Conservation (phyloP, 2,329 filamentous ascomycete genomes). For the Microdochium bolleyi region DNA sequence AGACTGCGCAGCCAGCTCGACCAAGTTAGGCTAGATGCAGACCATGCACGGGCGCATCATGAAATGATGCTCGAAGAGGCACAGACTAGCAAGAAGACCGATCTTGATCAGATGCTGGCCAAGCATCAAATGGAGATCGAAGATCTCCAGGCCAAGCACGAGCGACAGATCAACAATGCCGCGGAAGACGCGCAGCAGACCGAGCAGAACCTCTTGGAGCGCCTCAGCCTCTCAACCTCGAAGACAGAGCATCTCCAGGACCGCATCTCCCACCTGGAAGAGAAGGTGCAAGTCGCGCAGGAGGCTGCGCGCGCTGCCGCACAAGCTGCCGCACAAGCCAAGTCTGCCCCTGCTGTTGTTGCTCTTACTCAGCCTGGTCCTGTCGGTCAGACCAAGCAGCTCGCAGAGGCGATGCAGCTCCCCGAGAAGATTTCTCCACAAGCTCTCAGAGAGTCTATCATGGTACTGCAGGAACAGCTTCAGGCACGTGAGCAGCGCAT, state of each 20-base stretch:
- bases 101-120: slow-evolving; percentile 28
- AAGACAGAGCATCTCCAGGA: slow-evolving; percentile 84
- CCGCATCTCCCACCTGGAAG: slow-evolving; percentile 75
- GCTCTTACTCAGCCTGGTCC: slow-evolving; percentile 36
- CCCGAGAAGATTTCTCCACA: slow-evolving; percentile 90
- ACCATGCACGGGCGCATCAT: slow-evolving; percentile 67
- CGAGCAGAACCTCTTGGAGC: slow-evolving; percentile 73
- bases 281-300: slow-evolving; percentile 84
- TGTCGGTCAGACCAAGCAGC: slow-evolving; percentile 27
- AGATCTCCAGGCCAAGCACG: slow-evolving; percentile 68
- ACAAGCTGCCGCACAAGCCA: slow-evolving; percentile 41
- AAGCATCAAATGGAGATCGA: slow-evolving; percentile 64
- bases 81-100: slow-evolving; percentile 53
- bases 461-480: slow-evolving; percentile 92
- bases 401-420: slow-evolving; percentile 36
- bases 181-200: slow-evolving; percentile 75
- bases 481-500: slow-evolving; percentile 89
- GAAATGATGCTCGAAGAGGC: slow-evolving; percentile 77
- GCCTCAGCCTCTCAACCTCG: slow-evolving; percentile 72
- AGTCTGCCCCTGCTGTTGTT: slow-evolving; percentile 28
- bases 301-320: slow-evolving; percentile 79
- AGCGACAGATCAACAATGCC: slow-evolving; percentile 63
- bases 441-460: slow-evolving; percentile 89
- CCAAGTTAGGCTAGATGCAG: slow-evolving; percentile 64
- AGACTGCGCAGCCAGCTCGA: slow-evolving; percentile 67